Percentiles rank a stretch among this genome's conserved stretches.
Evolutionary conservation across 306 rosid genomes (phyloP).

Genomic region (Nissolia schottii): DNA sequence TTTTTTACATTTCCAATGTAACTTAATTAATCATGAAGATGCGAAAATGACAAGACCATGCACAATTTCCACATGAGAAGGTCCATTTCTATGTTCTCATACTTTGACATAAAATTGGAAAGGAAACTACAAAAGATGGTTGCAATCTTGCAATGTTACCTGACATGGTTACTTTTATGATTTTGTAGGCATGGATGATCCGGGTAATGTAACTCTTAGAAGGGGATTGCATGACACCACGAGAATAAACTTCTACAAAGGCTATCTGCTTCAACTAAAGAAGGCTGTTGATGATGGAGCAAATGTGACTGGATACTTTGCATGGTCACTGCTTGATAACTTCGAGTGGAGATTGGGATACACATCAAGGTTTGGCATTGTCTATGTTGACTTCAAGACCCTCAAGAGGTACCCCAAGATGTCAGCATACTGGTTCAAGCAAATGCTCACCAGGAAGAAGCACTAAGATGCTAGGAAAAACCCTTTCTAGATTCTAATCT

Average conservation of each 20-base stretch:
- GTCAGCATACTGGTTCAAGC: constrained; percentile 93
- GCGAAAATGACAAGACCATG: no score
- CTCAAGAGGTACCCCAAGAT: constrained; percentile 83
- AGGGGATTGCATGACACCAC: constrained; percentile 65
- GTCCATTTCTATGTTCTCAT: no score
- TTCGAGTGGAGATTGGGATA: constrained; percentile 92
- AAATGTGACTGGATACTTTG: constrained; percentile 72
- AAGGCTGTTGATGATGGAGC: constrained; percentile 76
- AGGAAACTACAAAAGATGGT: background rate
- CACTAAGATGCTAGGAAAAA: background rate
- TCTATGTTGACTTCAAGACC: constrained; percentile 71
- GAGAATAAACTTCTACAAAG: constrained; percentile 67
- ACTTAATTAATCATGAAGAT: no score
- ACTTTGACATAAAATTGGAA: no score
- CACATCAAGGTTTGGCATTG: constrained; percentile 90
- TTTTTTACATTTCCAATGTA: no score
- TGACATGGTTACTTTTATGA: background rate
- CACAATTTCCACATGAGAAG: no score
- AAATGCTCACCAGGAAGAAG: constrained; percentile 48
- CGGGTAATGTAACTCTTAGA: constrained; percentile 55
- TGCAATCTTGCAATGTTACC: background rate
- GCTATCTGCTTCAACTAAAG: constrained; percentile 64
- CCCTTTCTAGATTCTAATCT: background rate
- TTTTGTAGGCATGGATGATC: constrained; percentile 78
- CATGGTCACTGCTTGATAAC: constrained; percentile 94